Evolutionary conservation across 164 flowering plant genomes (phyloP).

Genomic region (Vitis cinerea): DNA sequence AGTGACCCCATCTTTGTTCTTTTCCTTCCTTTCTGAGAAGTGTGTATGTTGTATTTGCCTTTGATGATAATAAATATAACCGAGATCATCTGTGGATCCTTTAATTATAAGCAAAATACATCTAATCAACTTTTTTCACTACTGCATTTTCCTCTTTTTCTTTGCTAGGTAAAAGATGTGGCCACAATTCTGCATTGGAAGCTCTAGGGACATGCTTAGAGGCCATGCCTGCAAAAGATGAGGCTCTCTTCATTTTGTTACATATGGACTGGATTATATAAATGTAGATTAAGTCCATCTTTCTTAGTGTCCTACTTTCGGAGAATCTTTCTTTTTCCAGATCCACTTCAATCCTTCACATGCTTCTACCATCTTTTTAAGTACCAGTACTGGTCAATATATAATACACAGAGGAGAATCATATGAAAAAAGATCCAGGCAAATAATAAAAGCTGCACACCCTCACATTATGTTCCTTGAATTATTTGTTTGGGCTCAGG

Average conservation of each 20-base stretch:
- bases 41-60: background rate
- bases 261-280: conserved; percentile 4
- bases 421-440: no score
- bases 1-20: background rate
- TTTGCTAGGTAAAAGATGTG: conserved; percentile 63
- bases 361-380: background rate
- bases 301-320: background rate
- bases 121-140: conserved; percentile 19
- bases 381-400: no score
- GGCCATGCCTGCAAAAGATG: conserved; percentile 29
- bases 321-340: background rate
- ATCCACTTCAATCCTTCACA: background rate
- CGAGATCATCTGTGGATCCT: background rate
- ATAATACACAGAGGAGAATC: no score
- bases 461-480: no score
- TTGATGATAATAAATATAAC: conserved; percentile 3
- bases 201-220: conserved; percentile 38
- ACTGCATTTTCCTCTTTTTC: conserved; percentile 24
- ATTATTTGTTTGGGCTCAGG: no score
- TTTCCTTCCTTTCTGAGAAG: conserved; percentile 5
- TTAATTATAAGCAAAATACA: background rate
- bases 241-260: conserved; percentile 6
- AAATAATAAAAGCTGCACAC: no score
- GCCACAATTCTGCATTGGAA: conserved; percentile 70
- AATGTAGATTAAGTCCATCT: background rate